phyloP scores from a whole-genome alignment of 495 filamentous ascomycete species.

The Aspergillus cavernicola region DNA sequence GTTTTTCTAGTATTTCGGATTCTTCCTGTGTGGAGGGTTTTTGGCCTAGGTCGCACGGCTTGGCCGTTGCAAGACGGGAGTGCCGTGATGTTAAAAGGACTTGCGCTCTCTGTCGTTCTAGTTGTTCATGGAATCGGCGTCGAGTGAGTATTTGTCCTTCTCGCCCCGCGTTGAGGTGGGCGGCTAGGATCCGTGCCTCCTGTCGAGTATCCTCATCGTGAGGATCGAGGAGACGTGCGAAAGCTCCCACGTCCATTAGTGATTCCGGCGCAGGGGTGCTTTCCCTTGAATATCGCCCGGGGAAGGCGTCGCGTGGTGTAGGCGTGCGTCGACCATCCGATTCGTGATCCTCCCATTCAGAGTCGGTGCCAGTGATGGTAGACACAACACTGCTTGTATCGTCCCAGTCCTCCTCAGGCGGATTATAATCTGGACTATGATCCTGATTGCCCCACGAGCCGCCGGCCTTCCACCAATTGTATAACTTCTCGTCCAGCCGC shows the following conservation, averaged over 20 bases:
- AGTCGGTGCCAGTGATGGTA: conserved; percentile 47
- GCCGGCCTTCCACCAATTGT: conserved; percentile 73
- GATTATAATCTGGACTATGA: conserved; percentile 65
- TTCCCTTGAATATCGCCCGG: conserved; percentile 49
- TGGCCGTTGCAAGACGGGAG: conserved; percentile 15
- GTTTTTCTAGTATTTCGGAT: conserved; percentile 70
- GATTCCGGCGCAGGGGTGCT: conserved; percentile 58
- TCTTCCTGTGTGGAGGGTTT: conserved; percentile 67
- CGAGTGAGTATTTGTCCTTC: conserved; percentile 68
- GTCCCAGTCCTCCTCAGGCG: conserved; percentile 54
- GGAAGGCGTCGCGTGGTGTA: conserved; percentile 53
- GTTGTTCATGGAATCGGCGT: conserved; percentile 62
- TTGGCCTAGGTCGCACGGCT: conserved; percentile 24
- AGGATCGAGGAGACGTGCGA: conserved; percentile 83
- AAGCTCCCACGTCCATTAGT: conserved; percentile 59
- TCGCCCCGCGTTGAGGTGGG: conserved; percentile 62
- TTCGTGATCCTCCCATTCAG: conserved; percentile 54
- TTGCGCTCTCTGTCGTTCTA: conserved; percentile 61
- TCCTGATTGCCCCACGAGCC: conserved; percentile 83
- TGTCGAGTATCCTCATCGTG: conserved; percentile 69
- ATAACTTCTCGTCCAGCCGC: conserved; percentile 68
- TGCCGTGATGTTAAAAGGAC: conserved; percentile 53
- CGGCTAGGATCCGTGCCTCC: conserved; percentile 77
- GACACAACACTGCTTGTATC: conserved; percentile 79
- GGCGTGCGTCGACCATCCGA: conserved; percentile 70